Conservation (phyloP, 2,329 filamentous ascomycete species). For the Aspergillus sp. region DNA sequence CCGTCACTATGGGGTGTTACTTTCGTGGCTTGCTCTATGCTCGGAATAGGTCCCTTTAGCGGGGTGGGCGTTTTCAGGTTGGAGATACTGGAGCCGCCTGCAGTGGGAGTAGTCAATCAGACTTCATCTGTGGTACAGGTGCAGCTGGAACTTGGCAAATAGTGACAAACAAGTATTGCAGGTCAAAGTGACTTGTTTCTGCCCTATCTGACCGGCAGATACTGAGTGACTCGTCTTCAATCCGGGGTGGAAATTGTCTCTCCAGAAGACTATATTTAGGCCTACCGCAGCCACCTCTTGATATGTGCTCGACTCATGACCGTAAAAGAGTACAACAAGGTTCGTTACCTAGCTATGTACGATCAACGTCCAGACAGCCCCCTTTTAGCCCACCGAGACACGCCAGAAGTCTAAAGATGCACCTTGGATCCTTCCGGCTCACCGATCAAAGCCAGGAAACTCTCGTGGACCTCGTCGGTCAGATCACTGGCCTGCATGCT, state of each 20-base stretch:
- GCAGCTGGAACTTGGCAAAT: constrained; percentile 18
- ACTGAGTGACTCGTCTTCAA: background rate
- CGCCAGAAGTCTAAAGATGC: constrained; percentile 24
- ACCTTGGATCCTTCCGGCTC: constrained; percentile 55
- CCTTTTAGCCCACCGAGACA: background rate
- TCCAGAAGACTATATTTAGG: background rate
- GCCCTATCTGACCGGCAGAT: too few species aligned
- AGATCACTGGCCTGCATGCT: constrained; percentile 90
- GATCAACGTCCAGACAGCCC: background rate
- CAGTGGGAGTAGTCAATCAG: too few species aligned
- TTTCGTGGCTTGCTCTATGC: too few species aligned
- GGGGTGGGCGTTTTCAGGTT: too few species aligned
- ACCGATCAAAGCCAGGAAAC: constrained; percentile 78
- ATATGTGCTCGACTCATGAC: background rate
- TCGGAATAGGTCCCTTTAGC: too few species aligned
- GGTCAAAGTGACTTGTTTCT: background rate
- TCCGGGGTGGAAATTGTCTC: too few species aligned
- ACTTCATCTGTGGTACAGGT: too few species aligned
- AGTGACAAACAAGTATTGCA: constrained; percentile 5
- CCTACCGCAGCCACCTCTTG: background rate
- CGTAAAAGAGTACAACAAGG: background rate
- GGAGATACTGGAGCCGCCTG: too few species aligned
- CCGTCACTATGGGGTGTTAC: too few species aligned
- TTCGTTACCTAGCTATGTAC: background rate
- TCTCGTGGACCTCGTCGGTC: constrained; percentile 81